Conservation (phyloP, 768 basidiomycete genomes). For the Pholiota conissans region DNA sequence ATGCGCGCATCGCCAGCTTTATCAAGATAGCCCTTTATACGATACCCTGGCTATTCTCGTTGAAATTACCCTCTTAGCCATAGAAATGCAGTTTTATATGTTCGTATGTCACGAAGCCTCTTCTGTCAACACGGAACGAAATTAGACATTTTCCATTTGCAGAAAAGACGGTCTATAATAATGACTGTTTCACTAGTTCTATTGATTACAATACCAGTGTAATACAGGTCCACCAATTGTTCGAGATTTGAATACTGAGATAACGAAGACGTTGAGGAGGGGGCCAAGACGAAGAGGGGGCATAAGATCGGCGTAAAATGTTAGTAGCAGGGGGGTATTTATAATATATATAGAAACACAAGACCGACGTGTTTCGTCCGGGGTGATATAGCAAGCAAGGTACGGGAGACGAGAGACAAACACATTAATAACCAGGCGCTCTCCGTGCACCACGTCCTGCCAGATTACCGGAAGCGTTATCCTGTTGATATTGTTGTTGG, state of each 20-base stretch:
- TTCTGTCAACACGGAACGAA: too few species aligned
- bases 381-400: not conserved
- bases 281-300: not conserved
- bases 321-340: not conserved
- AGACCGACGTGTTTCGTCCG: not conserved
- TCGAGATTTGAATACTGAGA: conserved; percentile 1
- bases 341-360: not conserved
- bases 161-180: conserved; percentile 10
- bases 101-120: too few species aligned
- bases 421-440: conserved; percentile 21
- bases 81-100: too few species aligned
- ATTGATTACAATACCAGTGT: conserved; percentile 26
- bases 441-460: conserved; percentile 42
- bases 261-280: not conserved
- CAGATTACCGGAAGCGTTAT: conserved; percentile 28
- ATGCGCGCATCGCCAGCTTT: too few species aligned
- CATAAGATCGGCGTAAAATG: not conserved
- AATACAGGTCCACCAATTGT: conserved; percentile 23
- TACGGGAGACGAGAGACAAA: not conserved
- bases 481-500: conserved; percentile 26
- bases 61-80: too few species aligned
- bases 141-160: too few species aligned
- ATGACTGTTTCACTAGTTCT: conserved; percentile 14
- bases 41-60: too few species aligned
- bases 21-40: too few species aligned